A percentile compares a stretch with the other conserved stretches of the same genome.
Conservation (phyloP, 2,329 filamentous ascomycete genomes). For the Alternaria panax region DNA sequence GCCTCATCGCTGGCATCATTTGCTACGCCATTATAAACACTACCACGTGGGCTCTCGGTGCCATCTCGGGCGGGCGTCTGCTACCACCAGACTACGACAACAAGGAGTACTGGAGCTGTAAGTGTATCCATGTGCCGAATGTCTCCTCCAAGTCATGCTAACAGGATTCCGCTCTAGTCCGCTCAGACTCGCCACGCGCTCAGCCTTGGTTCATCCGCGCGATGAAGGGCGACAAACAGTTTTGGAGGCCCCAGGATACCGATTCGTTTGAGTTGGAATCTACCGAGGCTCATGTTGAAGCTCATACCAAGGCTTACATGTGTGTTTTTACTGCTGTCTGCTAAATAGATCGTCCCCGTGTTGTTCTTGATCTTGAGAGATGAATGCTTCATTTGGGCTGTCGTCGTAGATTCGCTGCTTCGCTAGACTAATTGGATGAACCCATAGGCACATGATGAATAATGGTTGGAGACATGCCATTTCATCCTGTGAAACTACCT, state of each 20-base stretch:
- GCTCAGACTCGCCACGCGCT: constrained; percentile 28
- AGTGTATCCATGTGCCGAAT: constrained; percentile 10
- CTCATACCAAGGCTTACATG: constrained; percentile 11
- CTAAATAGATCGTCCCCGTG: background rate
- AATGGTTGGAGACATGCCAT: background rate
- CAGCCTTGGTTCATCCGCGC: constrained; percentile 40
- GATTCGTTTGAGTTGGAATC: constrained; percentile 36
- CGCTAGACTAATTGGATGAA: background rate
- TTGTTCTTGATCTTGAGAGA: background rate
- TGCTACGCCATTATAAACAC: constrained; percentile 79
- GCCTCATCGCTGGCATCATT: constrained; percentile 80
- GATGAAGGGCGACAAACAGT: constrained; percentile 33
- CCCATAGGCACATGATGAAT: background rate
- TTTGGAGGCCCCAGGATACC: constrained; percentile 30
- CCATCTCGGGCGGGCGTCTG: constrained; percentile 24
- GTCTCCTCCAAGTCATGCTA: constrained; percentile 2
- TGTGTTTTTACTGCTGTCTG: no score
- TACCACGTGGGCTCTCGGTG: constrained; percentile 59
- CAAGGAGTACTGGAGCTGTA: constrained; percentile 42
- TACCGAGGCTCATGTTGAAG: constrained; percentile 9
- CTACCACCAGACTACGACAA: constrained; percentile 38
- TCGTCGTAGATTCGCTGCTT: background rate
- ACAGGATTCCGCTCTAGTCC: constrained; percentile 16
- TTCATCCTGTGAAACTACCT: background rate
- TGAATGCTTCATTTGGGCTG: background rate